Evolutionary conservation across 2,329 filamentous ascomycete species (phyloP), one percentile per base, ranked within the genome.

Genomic region (Colletotrichum sublineola): DNA sequence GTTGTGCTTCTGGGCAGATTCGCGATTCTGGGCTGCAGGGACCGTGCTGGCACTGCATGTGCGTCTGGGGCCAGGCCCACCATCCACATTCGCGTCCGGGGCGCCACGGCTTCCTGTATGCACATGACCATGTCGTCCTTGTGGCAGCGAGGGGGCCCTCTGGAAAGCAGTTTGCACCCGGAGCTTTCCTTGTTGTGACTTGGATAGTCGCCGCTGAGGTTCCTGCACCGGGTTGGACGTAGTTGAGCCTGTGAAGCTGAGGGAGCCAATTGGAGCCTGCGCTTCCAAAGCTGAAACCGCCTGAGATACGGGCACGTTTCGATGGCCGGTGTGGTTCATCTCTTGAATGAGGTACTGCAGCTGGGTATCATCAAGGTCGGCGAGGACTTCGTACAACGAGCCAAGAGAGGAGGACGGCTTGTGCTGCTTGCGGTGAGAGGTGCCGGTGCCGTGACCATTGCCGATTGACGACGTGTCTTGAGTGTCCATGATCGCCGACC

Each of bases 281-380:
- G 44, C 67, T 40, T 73, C 70, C 18, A 73, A 52, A 2, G 70
- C 66, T n/a, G 70, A 55, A 14, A 73, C 70, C 3, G 70, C 70
- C 70, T 73, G 60, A 36, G 61, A 60, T 14, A 73, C 70, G 38
- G 70, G 70, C 6, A 73, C 67, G 42, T 73, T 64, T 29, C 68
- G 70, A 20, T 73, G 70, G 33, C 70, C 70, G 18, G 70, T 73
- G 40, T 73, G 66, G 40, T 73, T 73, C 70, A 73, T 73, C 70
- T 73, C 70, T 48, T 73, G 70, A 66, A 73, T 73, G 61, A 73
- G 70, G n/a, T 73, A 73, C 60, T 73, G 70, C 24, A 73, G 66
- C 29, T 73, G 70, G 40, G 44, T 73, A 15, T 73, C 70, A 33
- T 73, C 70, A 20, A 73, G 70, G 67, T 73, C 70, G 70, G 70